Conservation (phyloP, 2,329 filamentous ascomycete genomes). For the Phaeomoniella chlamydospora region DNA sequence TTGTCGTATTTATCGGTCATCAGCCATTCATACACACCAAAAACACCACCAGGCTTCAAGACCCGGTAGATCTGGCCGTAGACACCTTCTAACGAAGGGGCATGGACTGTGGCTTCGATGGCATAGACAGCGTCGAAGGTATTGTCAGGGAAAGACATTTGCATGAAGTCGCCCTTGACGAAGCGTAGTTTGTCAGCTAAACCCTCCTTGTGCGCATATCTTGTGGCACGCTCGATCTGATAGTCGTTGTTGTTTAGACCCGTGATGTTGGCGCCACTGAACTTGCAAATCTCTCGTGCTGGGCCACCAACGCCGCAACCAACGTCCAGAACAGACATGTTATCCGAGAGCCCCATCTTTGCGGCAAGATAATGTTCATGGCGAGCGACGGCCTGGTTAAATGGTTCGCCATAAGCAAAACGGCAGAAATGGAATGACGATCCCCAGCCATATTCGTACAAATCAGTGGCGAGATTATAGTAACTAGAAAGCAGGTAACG, state of each 20-base stretch:
- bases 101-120: conserved; percentile 94
- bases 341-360: conserved; percentile 70
- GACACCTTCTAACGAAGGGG: conserved; percentile 76
- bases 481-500: conserved; percentile 42
- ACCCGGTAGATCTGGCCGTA: conserved; percentile 93
- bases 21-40: conserved; percentile 97
- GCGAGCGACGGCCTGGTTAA: conserved; percentile 81
- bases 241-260: conserved; percentile 99
- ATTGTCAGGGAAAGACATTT: conserved; percentile 91
- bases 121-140: conserved; percentile 90
- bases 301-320: conserved; percentile 95
- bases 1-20: conserved; percentile 97
- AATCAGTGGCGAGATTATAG: conserved; percentile 91
- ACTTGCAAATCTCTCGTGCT: conserved; percentile 90
- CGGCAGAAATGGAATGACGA: conserved; percentile 97
- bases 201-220: conserved; percentile 69
- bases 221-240: conserved; percentile 86
- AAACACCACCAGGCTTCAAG: conserved; percentile 86
- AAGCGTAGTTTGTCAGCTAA: conserved; percentile 68
- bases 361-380: conserved; percentile 97
- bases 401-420: conserved; percentile 73
- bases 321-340: conserved; percentile 85
- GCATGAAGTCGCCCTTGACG: conserved; percentile 97
- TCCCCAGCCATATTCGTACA: conserved; percentile 96
- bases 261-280: conserved; percentile 75